A percentile compares a stretch with the other conserved stretches of the same genome.
Conservation (phyloP, 176 grass and related monocot genomes). For the Pharus latifolius region DNA sequence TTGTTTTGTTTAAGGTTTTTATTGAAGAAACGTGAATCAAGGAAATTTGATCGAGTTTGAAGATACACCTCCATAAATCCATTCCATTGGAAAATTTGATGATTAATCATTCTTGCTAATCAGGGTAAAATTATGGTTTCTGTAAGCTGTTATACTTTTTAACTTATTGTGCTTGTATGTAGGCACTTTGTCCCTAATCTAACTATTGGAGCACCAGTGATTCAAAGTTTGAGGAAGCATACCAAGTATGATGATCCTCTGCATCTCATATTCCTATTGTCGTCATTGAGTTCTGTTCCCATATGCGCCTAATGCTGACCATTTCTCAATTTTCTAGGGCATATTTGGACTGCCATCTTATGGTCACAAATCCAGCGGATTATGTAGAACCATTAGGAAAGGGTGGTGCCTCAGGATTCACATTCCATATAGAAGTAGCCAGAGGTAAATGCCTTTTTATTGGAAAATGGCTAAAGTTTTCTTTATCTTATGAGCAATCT, state of each 20-base stretch:
- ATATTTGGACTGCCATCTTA: conserved; percentile 99
- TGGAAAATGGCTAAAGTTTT: not conserved
- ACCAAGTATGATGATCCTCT: conserved; percentile 52
- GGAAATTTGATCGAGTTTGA: not conserved
- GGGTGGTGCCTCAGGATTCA: conserved; percentile 94
- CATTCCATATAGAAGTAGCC: conserved; percentile 92
- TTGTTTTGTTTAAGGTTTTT: no score
- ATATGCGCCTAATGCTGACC: not conserved
- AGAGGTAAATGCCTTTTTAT: conserved; percentile 41
- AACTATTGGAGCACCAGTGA: conserved; percentile 82
- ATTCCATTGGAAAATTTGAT: not conserved
- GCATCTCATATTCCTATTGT: not conserved
- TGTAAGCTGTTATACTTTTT: not conserved
- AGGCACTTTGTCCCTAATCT: conserved; percentile 97
- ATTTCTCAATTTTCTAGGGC: conserved; percentile 45
- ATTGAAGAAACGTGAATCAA: no score
- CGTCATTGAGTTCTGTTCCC: not conserved
- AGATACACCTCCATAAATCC: not conserved
- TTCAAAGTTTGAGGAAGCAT: conserved; percentile 85
- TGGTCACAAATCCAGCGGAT: conserved; percentile 92
- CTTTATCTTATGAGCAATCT: not conserved
- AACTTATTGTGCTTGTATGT: not conserved
- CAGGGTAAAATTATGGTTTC: not conserved
- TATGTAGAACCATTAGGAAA: conserved; percentile 75
- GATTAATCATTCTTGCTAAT: not conserved